Evolutionary conservation across 106 monocot genomes (phyloP), one percentile per base, ranked within the genome.

Genomic region (Apostasia shenzhenica): DNA sequence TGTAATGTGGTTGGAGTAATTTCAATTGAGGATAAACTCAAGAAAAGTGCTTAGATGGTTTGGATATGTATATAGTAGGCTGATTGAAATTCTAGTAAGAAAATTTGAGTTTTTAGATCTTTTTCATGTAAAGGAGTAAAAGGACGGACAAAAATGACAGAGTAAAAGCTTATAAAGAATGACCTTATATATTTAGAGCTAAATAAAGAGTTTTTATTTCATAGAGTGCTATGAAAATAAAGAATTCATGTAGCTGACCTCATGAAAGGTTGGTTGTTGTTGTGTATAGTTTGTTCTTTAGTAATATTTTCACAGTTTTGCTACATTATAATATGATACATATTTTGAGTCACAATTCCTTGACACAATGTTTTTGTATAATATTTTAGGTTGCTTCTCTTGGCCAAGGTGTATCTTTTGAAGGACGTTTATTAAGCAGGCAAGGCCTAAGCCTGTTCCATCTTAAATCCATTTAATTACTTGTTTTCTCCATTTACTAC

Each of bases 381-480:
- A 26, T 7, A 14, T 55, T 67, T 59, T 37, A 67, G 59, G 78
- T 59, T 67, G 11, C 72, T 38, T 67, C 43, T 14, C 50, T 66
- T 72, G 66, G 67, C 38, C 67, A 78, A 48, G 60, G 59, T 78
- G 12, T 60, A 45, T 61, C 72, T n/a, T n/a, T 66, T 8, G 67
- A 78, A 52, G 43, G 55, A 53, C 57, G 41, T 48, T 7, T 52
- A 37, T 26, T 26, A 26, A 72, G 49, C 67, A 78, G 72, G 78
- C 67, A 78, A 78, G 78, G 39, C 39, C 6, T 56, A 14, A 8
- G 49, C 8, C 2, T 26, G 3, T 74, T 12, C 73, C 12, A 71
- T 50, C 6, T 56, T 56, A 11, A 8, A 39, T 7, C 45, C 1
- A 8, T 47, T 10, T n/a, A 42, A n/a, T 41, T 11, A 9, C 47